Base-by-base conservation (phyloP, 148 eudicot genomes). In the Simmondsia chinensis region DNA sequence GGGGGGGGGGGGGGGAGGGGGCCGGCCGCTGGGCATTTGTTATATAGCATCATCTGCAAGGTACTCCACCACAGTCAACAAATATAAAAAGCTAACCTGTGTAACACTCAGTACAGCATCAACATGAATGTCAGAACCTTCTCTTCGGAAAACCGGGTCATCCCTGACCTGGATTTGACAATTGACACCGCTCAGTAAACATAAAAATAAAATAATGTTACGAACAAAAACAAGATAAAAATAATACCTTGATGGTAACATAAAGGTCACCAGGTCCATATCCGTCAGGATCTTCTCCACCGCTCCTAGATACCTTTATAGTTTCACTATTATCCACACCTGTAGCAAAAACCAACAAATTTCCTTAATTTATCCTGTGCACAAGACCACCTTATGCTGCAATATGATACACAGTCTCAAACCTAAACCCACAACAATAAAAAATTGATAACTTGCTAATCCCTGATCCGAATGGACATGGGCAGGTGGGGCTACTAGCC, bases 211-310 rank as follows among this genome's bases (percentile, higher is more conserved):
- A 10, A 31, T 9, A 46, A 32, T 25, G 17, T 35, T 49, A 10
- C 2, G 27, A 33, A 45, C 20, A 13, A 11, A 20, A 50, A 12
- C 13, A 33, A n/a, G n/a, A 5, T 22, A 21, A 20, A 26, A 58
- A 39, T 30, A 30, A 23, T 64, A 85, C 95, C 96, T 62, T 83
- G 48, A 88, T 68, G 29, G 56, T 52, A 46, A 83, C 91, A 64
- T 60, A 75, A 46, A 88, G 96, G 64, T 83, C 89, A 45, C 94
- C 96, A 40, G 81, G 89, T 32, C 66, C 79, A 61, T 75, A 80
- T 49, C 96, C 96, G 40, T 88, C 96, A 23, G 94, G 96, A 75
- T 88, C 96, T 37, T 83, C 83, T 61, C 94, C 96, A 43, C 94
- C 96, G 54, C 75, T 66, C 61, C 82, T 73, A 10, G 71, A 65